Evolutionary conservation across 768 basidiomycete genomes (phyloP).

Genomic region (Daedaleopsis nitida): DNA sequence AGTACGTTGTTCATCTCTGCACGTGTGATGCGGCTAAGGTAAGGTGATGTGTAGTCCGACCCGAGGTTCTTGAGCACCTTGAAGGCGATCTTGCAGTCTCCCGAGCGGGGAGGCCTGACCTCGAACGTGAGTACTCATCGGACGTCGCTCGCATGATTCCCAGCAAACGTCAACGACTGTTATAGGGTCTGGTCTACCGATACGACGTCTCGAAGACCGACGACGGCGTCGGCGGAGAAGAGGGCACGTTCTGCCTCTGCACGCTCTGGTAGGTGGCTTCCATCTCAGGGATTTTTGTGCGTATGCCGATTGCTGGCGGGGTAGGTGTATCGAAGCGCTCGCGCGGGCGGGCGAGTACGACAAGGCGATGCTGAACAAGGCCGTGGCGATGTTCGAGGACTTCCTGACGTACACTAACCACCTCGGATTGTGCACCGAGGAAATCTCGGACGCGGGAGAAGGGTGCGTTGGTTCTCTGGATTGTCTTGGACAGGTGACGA

Average conservation of each 20-base stretch:
- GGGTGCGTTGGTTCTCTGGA: slow-evolving; percentile 46
- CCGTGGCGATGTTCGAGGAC: slow-evolving; percentile 91
- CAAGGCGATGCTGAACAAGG: slow-evolving; percentile 58
- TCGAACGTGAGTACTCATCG: slow-evolving; percentile 61
- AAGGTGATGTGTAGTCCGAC: slow-evolving; percentile 44
- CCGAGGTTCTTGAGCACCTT: slow-evolving; percentile 88
- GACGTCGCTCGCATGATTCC: not conserved
- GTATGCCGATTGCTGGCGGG: not conserved
- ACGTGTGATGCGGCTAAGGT: too few relatives aligned
- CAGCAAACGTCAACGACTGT: not conserved
- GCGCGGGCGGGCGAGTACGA: slow-evolving; percentile 87
- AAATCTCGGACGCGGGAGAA: slow-evolving; percentile 84
- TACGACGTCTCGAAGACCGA: slow-evolving; percentile 86
- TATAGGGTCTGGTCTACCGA: slow-evolving; percentile 82
- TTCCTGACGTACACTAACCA: slow-evolving; percentile 86
- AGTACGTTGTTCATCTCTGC: slow-evolving; percentile 41
- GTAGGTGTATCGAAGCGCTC: slow-evolving; percentile 85
- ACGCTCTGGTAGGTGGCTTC: slow-evolving; percentile 60
- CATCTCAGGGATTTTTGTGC: not conserved
- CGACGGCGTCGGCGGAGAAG: slow-evolving; percentile 95
- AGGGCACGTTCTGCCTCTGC: slow-evolving; percentile 92
- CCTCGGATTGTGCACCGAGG: slow-evolving; percentile 83
- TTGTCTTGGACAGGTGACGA: not conserved
- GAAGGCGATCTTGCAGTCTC: slow-evolving; percentile 79
- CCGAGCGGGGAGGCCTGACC: slow-evolving; percentile 88